Percentiles rank a stretch among this genome's conserved stretches.
phyloP scores from a whole-genome alignment of 768 basidiomycete species.

The Grammothele lineata region DNA sequence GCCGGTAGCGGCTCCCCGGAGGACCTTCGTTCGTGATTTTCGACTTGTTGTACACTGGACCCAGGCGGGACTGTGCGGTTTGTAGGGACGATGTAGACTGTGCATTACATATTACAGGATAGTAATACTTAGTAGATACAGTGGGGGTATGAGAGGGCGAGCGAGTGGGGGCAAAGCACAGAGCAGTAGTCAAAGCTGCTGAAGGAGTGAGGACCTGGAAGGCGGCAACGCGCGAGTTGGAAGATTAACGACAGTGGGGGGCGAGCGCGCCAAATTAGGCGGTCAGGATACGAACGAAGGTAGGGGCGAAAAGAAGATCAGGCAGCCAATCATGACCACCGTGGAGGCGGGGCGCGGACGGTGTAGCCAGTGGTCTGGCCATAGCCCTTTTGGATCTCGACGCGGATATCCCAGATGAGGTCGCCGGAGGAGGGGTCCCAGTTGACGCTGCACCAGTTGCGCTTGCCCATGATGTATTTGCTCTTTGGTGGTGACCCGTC shows the following conservation, averaged over 20 bases:
- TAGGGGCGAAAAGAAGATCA: neutral
- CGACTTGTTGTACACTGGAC: too few relatives aligned
- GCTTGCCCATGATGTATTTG: conserved; percentile 79
- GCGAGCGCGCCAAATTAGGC: too few relatives aligned
- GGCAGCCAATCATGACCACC: conserved; percentile 16
- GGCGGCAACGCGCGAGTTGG: too few relatives aligned
- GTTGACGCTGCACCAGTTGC: conserved; percentile 81
- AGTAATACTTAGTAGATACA: conserved; percentile 11
- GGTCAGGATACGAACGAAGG: too few relatives aligned
- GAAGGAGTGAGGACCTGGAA: too few relatives aligned
- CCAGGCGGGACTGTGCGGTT: too few relatives aligned
- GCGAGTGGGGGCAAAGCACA: neutral
- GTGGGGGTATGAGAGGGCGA: neutral
- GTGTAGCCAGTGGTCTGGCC: conserved; percentile 68
- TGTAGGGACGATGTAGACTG: neutral
- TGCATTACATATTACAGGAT: conserved; percentile 2
- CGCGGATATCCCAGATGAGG: conserved; percentile 76
- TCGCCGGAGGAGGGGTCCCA: conserved; percentile 58
- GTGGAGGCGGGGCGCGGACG: conserved; percentile 26
- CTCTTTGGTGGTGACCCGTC: conserved; percentile 73
- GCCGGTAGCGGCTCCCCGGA: too few relatives aligned
- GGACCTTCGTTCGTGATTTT: too few relatives aligned
- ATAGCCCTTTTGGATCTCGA: conserved; percentile 79
- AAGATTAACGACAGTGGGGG: neutral
- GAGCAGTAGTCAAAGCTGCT: neutral